Evolutionary conservation across 106 monocot species (phyloP).

Genomic region (Vanilla planifolia): DNA sequence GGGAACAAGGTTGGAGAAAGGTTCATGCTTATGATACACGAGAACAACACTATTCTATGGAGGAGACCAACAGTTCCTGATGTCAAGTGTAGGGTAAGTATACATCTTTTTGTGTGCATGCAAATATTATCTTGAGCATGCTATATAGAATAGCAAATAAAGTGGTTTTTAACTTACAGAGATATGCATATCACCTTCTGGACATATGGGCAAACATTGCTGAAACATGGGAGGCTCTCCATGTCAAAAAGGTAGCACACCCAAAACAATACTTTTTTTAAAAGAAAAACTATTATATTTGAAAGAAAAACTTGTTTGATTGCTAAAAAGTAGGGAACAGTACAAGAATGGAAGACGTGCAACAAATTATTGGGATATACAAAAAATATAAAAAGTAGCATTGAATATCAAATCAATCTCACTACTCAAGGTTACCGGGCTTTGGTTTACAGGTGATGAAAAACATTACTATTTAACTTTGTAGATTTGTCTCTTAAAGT

Average conservation of each 20-base stretch:
- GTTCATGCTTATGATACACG: not conserved
- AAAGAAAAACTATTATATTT: no score
- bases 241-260: conserved; percentile 6
- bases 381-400: conserved; percentile 2
- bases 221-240: not conserved
- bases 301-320: no score
- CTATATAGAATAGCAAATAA: not conserved
- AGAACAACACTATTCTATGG: not conserved
- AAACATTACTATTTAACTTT: no score
- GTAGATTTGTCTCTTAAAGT: no score
- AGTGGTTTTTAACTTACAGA: not conserved
- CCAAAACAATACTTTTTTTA: no score
- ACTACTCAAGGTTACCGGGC: conserved; percentile 26
- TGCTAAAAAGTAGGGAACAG: not conserved
- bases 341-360: conserved; percentile 12
- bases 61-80: not conserved
- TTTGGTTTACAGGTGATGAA: conserved; percentile 23
- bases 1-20: not conserved
- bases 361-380: conserved; percentile 3
- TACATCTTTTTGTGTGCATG: no score
- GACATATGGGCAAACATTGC: not conserved
- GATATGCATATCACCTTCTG: conserved; percentile 1
- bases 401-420: conserved; percentile 18
- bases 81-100: not conserved
- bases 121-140: no score